Evolutionary conservation across 2,329 filamentous ascomycete genomes (phyloP).

Genomic region (Aaosphaeria arxii): DNA sequence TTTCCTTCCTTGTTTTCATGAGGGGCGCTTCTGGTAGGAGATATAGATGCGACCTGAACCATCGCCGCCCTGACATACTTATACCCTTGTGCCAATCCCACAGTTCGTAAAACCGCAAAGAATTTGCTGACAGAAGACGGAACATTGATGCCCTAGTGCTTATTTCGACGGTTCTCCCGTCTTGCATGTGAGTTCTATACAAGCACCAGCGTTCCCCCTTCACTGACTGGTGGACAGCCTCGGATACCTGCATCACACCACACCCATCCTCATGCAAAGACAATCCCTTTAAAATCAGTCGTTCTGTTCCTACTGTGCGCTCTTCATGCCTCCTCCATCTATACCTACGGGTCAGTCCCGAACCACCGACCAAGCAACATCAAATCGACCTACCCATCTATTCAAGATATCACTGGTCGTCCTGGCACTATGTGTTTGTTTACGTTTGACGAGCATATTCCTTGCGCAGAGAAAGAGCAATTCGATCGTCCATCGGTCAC

Average conservation of each 20-base stretch:
- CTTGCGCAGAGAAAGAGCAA: slow-evolving; percentile 16
- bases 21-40: slow-evolving; percentile 6
- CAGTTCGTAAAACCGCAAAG: slow-evolving; percentile 13
- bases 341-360: slow-evolving; percentile 12
- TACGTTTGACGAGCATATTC: no score
- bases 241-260: slow-evolving; percentile 26
- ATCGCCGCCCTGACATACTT: slow-evolving; percentile 19
- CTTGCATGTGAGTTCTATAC: slow-evolving; percentile 34
- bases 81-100: slow-evolving; percentile 31
- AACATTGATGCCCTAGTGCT: slow-evolving; percentile 28
- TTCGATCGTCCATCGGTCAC: slow-evolving; percentile 2
- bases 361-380: slow-evolving; percentile 7
- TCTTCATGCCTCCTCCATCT: slow-evolving; percentile 29
- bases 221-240: slow-evolving; percentile 29
- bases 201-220: slow-evolving; percentile 20
- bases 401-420: slow-evolving; percentile 12
- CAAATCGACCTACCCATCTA: slow-evolving; percentile 9
- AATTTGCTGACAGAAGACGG: slow-evolving; percentile 27
- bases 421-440: no score
- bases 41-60: slow-evolving; percentile 21
- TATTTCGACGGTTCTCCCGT: slow-evolving; percentile 30
- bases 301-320: slow-evolving; percentile 7
- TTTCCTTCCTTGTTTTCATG: slow-evolving; percentile 8
- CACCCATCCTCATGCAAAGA: slow-evolving; percentile 21
- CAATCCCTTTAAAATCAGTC: slow-evolving; percentile 14